Percentiles rank a stretch among this genome's conserved stretches.
phyloP scores from a whole-genome alignment of 768 basidiomycete species.

The Amanita fuliginea region DNA sequence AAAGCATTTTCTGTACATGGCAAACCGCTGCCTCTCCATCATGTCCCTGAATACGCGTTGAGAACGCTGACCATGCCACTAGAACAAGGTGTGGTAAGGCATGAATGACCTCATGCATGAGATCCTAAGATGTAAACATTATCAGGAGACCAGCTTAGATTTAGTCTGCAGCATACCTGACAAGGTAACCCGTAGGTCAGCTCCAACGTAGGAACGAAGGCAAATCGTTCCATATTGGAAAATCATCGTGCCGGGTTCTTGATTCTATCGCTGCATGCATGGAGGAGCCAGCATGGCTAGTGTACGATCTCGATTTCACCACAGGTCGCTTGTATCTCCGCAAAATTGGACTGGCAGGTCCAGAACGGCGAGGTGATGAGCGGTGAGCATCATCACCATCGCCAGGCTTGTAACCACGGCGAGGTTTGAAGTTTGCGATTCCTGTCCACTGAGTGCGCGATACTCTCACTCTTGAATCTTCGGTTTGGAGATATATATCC shows the following conservation, averaged over 20 bases:
- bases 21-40: background rate
- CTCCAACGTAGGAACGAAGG: background rate
- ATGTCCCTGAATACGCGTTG: background rate
- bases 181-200: background rate
- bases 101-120: no score
- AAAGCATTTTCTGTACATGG: background rate
- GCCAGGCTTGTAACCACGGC: constrained; percentile 2
- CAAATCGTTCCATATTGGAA: background rate
- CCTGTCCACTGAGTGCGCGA: constrained; percentile 35
- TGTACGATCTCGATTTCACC: background rate
- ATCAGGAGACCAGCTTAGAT: background rate
- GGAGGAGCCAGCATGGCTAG: background rate
- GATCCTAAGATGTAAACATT: background rate
- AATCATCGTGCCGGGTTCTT: background rate
- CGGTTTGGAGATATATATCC: constrained; percentile 37
- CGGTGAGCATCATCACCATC: background rate
- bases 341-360: background rate
- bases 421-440: constrained; percentile 36
- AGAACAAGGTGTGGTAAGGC: no score
- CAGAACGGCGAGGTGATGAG: background rate
- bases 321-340: background rate
- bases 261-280: background rate
- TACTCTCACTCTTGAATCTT: constrained; percentile 20
- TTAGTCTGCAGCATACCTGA: background rate
- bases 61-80: no score